Evolutionary conservation across 768 basidiomycete genomes (phyloP), one percentile per base, ranked within the genome.

Genomic region (Phylloporus sp.): DNA sequence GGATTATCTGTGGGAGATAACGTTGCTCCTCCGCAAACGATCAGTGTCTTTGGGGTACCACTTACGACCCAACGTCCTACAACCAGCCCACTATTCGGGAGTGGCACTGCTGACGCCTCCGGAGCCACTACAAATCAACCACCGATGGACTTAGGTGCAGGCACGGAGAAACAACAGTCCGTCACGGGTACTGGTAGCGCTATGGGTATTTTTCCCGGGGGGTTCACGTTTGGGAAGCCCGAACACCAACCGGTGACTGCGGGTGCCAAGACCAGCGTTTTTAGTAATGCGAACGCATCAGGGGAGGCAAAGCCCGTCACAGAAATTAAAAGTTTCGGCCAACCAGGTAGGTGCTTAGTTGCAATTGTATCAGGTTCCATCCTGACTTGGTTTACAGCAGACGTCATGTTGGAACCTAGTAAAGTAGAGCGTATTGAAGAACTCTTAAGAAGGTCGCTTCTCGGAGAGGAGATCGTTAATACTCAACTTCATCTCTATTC

Each of bases 1-100:
- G 86, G 88, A 75, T 62, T 90, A 33, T 80, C 84, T 35, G 44
- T 77, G 17, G 84, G 87, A 77, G 86, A 90, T 43, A 53, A 40
- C 11, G 50, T 52, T 22, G 47, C 63, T n/a, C 18, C 53, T 15
- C 18, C 56, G 5, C 62, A 63, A 43, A 23, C 58, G 18, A 33
- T 53, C 6, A 41, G 26, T 37, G 44, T 59, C 20, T 64, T 64
- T 17, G 59, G 56, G 20, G 45, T 50, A 13, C 46, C 54, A 35
- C 10, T 48, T 9, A 27, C 58, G 6, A 50, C 57, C 6, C 60
- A 62, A 23, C 62, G 63, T n/a, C 51, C 59, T n/a, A 23, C 54
- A 10, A 46, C 56, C 27, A 48, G 51, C 20, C 57, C 57, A 14
- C 49, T 64, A 18, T 67, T 63, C n/a, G 57, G 63, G 5, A 42